These are phyloP conservation scores for Arachnopeziza araneosa DNA, from an alignment of 2,329 filamentous ascomycete species.

Conservation along the genomic window DNA sequence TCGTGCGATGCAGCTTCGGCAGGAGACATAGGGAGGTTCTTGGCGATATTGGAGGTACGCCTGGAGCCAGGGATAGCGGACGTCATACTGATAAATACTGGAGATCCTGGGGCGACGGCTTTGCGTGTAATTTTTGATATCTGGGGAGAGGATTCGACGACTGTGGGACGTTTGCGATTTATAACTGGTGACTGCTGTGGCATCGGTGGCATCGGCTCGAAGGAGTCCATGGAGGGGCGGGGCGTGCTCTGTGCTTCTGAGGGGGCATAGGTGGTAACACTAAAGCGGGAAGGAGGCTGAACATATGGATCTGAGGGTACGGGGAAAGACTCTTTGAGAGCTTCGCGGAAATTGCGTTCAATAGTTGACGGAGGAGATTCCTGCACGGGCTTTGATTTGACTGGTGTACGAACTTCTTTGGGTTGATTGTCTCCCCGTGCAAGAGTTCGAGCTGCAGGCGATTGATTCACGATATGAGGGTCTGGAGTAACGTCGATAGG, in stretches of 20 bases:
- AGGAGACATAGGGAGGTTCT: slow-evolving; percentile 54
- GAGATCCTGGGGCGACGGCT: slow-evolving; percentile 18
- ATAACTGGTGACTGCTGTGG: slow-evolving; percentile 21
- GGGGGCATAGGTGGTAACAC: slow-evolving; percentile 28
- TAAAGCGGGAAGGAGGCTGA: slow-evolving; percentile 30
- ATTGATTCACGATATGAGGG: slow-evolving; percentile 9
- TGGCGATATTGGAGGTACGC: slow-evolving; percentile 33
- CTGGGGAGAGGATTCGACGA: slow-evolving; percentile 11
- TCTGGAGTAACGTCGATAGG: slow-evolving; percentile 12
- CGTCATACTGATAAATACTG: slow-evolving; percentile 28
- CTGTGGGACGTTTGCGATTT: slow-evolving; percentile 26
- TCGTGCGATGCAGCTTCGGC: slow-evolving; percentile 55
- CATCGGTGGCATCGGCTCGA: slow-evolving; percentile 18
- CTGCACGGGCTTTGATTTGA: not conserved
- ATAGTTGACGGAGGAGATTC: slow-evolving; percentile 16
- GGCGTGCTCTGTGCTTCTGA: slow-evolving; percentile 25
- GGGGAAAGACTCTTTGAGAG: slow-evolving; percentile 17
- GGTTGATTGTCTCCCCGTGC: slow-evolving; percentile 1
- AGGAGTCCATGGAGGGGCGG: slow-evolving; percentile 25
- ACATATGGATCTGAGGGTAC: slow-evolving; percentile 19
- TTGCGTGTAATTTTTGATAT: slow-evolving; percentile 20
- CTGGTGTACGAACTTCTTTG: not conserved
- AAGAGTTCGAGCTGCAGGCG: slow-evolving; percentile 6
- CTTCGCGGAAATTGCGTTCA: slow-evolving; percentile 26
- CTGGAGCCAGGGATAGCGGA: slow-evolving; percentile 11